Base-by-base conservation (phyloP, 2,329 filamentous ascomycete species). In the Botryotinia convoluta region DNA sequence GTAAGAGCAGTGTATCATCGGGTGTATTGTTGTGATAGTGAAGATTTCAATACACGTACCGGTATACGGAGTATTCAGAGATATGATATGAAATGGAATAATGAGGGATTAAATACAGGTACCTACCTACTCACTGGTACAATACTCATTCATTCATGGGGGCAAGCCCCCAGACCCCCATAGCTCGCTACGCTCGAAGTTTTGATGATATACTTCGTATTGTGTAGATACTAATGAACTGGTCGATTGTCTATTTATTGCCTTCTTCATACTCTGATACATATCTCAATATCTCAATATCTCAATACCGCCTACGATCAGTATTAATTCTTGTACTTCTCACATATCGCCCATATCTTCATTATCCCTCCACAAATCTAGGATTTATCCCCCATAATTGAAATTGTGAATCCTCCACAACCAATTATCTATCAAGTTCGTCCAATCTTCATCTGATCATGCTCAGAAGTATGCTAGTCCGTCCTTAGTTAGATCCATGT, bases 391-490 rank as follows among this genome's bases (percentile, higher is more conserved):
- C 60, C 60, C 60, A 62, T 62, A 9, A 42, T 42, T 62, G 60
- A 42, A 62, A 62, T 63, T 63, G n/a, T 63, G 4, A 42, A 63
- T 63, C 61, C 18, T 63, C 29, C 61, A 63, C 35, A 67, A 37
- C 44, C 45, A 67, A 67, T 67, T 3, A 67, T 37, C 45, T 35
- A 37, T 67, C 45, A 37, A 42, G 48, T 59, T 70, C 68, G 37
- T 70, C 54, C 51, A 59, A 70, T 70, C 68, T 61, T 70, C 51
- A 70, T 60, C 60, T 45, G 51, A 42, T 10, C 42, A 59, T 62
- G 5, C 39, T 14, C 51, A 32, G 12, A 39, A 18, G 39, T 35
- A 20, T 9, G 22, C 32, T 70, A 45, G 57, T 44, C 16, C 9
- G 1, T 14, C 3, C 12, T 8, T 3, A 14, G 61, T 45, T 64